phyloP scores from a whole-genome alignment of 1,284 basidiomycete genomes.

The Athelia sp. region DNA sequence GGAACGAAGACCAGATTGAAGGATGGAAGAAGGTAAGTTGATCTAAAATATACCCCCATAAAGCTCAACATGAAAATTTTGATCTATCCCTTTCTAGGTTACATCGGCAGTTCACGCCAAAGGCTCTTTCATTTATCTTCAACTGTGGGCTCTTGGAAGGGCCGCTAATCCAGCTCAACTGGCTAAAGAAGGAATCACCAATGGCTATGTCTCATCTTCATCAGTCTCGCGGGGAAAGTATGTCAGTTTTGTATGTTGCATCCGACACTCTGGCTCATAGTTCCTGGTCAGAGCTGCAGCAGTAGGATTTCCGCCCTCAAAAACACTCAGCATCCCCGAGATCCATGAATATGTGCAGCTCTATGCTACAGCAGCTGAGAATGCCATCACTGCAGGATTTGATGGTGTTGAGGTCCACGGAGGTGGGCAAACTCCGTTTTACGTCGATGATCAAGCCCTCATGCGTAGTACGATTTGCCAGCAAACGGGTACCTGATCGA shows the following conservation, averaged over 20 bases:
- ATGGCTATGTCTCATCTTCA: slow-evolving; percentile 35
- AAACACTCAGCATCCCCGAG: slow-evolving; percentile 30
- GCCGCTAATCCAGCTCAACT: slow-evolving; percentile 28
- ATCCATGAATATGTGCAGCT: slow-evolving; percentile 36
- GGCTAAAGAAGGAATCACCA: slow-evolving; percentile 15
- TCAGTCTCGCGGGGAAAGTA: slow-evolving; percentile 20
- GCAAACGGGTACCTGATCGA: slow-evolving; percentile 37
- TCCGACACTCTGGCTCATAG: too few relatives aligned
- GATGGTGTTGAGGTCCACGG: slow-evolving; percentile 25
- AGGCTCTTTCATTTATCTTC: slow-evolving; percentile 38
- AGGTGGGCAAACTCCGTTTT: neutral
- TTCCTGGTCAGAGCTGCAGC: too few relatives aligned
- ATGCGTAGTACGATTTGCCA: too few relatives aligned
- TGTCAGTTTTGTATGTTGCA: slow-evolving; percentile 15
- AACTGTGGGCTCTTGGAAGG: slow-evolving; percentile 48
- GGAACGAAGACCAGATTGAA: slow-evolving; percentile 18
- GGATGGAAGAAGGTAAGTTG: slow-evolving; percentile 23
- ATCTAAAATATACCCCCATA: too few relatives aligned
- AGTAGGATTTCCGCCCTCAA: slow-evolving; percentile 19
- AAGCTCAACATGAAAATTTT: too few relatives aligned
- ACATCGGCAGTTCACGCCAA: slow-evolving; percentile 33
- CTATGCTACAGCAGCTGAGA: slow-evolving; percentile 34
- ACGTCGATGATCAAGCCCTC: too few relatives aligned
- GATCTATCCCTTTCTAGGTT: slow-evolving; percentile 17
- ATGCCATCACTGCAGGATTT: slow-evolving; percentile 41